These are phyloP conservation scores for Fraxinus greggii DNA, from an alignment of 305 asterid species.

Conservation along the genomic window DNA sequence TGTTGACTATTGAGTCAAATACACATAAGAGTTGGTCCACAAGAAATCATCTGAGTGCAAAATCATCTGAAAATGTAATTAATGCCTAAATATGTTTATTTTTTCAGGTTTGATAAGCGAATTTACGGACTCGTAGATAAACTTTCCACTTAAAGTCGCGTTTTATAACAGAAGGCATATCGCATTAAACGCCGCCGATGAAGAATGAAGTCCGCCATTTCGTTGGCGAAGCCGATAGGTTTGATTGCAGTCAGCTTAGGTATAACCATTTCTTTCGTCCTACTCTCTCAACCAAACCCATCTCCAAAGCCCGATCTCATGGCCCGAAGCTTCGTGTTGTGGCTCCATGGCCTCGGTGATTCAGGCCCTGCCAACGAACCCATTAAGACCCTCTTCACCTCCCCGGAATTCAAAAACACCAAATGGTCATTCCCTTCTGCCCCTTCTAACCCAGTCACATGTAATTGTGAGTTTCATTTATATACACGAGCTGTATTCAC, in stretches of 20 bases:
- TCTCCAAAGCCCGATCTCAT: conserved; percentile 41
- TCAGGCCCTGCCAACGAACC: conserved; percentile 96
- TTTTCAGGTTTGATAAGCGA: neutral
- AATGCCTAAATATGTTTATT: neutral
- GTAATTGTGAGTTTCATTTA: conserved; percentile 60
- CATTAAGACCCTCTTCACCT: conserved; percentile 68
- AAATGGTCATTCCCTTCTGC: conserved; percentile 96
- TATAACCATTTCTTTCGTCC: conserved; percentile 47
- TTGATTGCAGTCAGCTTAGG: conserved; percentile 46
- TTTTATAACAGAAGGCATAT: neutral
- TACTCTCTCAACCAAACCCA: conserved; percentile 29
- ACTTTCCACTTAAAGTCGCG: neutral
- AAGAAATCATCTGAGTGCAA: neutral
- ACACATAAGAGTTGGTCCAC: neutral
- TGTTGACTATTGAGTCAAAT: neutral
- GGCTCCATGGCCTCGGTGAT: conserved; percentile 96
- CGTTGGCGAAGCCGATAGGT: conserved; percentile 39
- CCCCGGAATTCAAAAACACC: conserved; percentile 66
- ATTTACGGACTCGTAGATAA: neutral
- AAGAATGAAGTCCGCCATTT: conserved; percentile 41
- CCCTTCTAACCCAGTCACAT: conserved; percentile 75
- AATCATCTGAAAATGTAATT: neutral
- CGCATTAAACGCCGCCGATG: neutral
- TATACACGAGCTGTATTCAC: neutral
- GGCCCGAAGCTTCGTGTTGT: conserved; percentile 75